A percentile compares a stretch with the other conserved stretches of the same genome.
These are phyloP conservation scores for Lactuca saligna DNA, from an alignment of 129 eudicot species.

Conservation along the genomic window DNA sequence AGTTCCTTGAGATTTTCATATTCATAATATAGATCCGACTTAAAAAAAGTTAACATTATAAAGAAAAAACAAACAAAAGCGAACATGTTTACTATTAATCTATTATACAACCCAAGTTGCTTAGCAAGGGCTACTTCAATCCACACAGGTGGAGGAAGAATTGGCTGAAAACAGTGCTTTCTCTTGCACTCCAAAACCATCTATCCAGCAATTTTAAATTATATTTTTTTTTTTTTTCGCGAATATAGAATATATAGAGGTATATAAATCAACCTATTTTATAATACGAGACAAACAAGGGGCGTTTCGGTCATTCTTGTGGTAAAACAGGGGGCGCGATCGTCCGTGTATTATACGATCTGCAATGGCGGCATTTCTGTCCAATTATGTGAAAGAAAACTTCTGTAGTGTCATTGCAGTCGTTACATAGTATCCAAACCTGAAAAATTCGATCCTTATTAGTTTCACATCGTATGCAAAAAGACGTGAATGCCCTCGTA, in stretches of 20 bases:
- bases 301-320: constrained; percentile 41
- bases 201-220: constrained; percentile 29
- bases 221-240: constrained; percentile 9
- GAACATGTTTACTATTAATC: not conserved
- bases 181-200: constrained; percentile 32
- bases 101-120: constrained; percentile 7
- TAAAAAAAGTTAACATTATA: not conserved
- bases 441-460: constrained; percentile 28
- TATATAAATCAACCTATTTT: constrained; percentile 17
- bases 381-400: constrained; percentile 90
- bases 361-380: constrained; percentile 93
- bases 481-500: too few relatives aligned
- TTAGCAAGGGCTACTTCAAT: constrained; percentile 23
- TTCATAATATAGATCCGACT: not conserved
- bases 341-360: constrained; percentile 86
- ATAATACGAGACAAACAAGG: not conserved
- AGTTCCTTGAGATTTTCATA: too few relatives aligned
- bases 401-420: constrained; percentile 94
- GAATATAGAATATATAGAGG: constrained; percentile 12
- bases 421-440: constrained; percentile 96
- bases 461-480: not conserved
- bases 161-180: constrained; percentile 26
- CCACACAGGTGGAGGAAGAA: constrained; percentile 35
- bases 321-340: constrained; percentile 91
- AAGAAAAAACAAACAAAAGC: constrained; percentile 6